Evolutionary conservation across 2,329 filamentous ascomycete species (phyloP).

Genomic region (Fusarium burgessii): DNA sequence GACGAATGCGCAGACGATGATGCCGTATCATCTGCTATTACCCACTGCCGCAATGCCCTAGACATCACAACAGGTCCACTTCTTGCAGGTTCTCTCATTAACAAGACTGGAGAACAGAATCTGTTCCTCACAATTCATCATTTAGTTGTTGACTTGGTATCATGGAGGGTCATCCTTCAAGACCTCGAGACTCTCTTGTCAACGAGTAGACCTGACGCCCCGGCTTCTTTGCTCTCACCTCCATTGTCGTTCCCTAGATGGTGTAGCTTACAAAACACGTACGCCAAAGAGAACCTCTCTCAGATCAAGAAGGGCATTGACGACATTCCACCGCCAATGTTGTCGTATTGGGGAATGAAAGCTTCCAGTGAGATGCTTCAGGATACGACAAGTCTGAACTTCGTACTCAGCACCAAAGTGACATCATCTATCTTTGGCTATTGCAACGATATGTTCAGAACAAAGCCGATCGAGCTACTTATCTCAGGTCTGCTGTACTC

Average conservation of each 20-base stretch:
- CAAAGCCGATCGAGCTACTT: slow-evolving; percentile 23
- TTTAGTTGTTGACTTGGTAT: slow-evolving; percentile 32
- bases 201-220: background rate
- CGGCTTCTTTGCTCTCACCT: background rate
- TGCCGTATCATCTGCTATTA: background rate
- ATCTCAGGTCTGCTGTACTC: slow-evolving; percentile 47
- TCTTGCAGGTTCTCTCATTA: background rate
- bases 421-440: slow-evolving; percentile 5
- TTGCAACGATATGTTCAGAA: slow-evolving; percentile 13
- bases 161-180: slow-evolving; percentile 27
- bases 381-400: background rate
- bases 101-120: background rate
- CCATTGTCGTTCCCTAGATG: background rate
- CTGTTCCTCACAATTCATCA: slow-evolving; percentile 17
- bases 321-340: background rate
- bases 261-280: background rate
- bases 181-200: slow-evolving; percentile 16
- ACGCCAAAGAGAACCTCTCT: background rate
- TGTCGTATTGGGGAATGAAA: slow-evolving; percentile 5
- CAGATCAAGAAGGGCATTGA: background rate
- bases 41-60: background rate
- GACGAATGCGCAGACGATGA: background rate
- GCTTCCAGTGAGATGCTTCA: background rate
- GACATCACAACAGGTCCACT: background rate
- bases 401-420: slow-evolving; percentile 3